Base-by-base conservation (phyloP, 257 asterid genomes). In the Thymus quinquecostatus region DNA sequence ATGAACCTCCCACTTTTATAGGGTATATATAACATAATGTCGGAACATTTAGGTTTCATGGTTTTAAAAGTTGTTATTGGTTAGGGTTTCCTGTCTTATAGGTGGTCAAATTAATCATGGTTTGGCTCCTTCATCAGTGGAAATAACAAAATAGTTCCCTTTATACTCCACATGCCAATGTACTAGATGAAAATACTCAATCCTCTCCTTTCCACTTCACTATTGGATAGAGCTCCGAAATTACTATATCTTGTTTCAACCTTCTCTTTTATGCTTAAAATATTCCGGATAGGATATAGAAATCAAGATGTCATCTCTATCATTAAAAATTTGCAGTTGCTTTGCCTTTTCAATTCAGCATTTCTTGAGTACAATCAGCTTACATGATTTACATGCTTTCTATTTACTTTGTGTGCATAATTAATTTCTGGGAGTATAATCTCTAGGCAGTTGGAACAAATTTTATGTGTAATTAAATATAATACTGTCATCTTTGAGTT, bases 211-310 rank as follows among this genome's bases (percentile, higher is more conserved):
- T 57, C 47, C 34, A 40, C 73, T 4, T 51, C 36, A 9, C 27
- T 53, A 47, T 40, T 67, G 10, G 30, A 47, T 12, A 38, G 10
- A n/a, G 48, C 45, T 55, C 51, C 38, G 21, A 49, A 30, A 43
- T 61, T 10, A 33, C 5, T 40, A 14, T 10, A 28, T 44, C 36
- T 65, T 56, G 58, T 6, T 69, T 28, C 60, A 32, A 10, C 12
- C 21, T 48, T 73, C 32, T 43, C 3, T 8, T 40, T 67, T 63
- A 36, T 49, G 13, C 43, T 21, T 10, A 14, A 3, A 55, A 58
- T 55, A 60, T 56, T 51, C 36, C 66, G 64, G 12, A 51, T 54
- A 38, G 72, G 69, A 70, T 33, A 66, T 47, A 60, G 62, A 66
- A 54, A 44, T 66, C 64, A 60, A 13, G 10, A 60, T 58, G 54